Evolutionary conservation across 352 stramenopile species (phyloP), one percentile per base, ranked within the genome.

Genomic region (Phytophthora ramorum): DNA sequence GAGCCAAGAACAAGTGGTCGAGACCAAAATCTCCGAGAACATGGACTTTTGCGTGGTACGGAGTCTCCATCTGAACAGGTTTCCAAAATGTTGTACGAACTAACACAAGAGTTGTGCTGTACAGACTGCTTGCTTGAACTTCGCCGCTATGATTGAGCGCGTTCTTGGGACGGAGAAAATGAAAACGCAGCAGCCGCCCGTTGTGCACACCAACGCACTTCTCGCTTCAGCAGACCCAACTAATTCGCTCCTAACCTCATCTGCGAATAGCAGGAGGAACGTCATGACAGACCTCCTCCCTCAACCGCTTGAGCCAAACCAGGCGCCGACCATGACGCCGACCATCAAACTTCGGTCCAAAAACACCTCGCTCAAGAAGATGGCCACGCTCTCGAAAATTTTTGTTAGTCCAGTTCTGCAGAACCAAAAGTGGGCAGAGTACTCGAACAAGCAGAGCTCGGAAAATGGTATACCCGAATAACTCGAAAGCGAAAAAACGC

Each of bases 21-120:
- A 81, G 51, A 37, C 47, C 17, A 83, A 81, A 49, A 67, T 83
- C 28, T 14, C 22, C 22, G 51, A 73, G n/a, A 83, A 83, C 46
- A 64, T 83, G 65, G 49, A 77, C 10, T 83, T 77, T 24, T 75
- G 68, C 54, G 49, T 76, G 68, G 75, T 82, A 60, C 34, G 67
- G 9, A 46, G 17, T 6, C 7, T 44, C 52, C 0, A n/a, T n/a
- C n/a, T n/a, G n/a, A 6, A 22, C 35, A 7, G 19, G 16, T 35
- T 50, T 34, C 8, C 7, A 2, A 28, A 28, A 1, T 12, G 2
- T 30, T 46, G 14, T 56, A 28, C 43, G 13, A 58, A 45, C 47
- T 65, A 24, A 65, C 28, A 46, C 50, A 26, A 2, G 1, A 16
- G 8, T 44, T 24, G 8, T 16, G n/a, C 24, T 64, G 16, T 37